Evolutionary conservation across 768 basidiomycete genomes (phyloP), one percentile per base, ranked within the genome.

Genomic region (Pleurotus tuoliensis): DNA sequence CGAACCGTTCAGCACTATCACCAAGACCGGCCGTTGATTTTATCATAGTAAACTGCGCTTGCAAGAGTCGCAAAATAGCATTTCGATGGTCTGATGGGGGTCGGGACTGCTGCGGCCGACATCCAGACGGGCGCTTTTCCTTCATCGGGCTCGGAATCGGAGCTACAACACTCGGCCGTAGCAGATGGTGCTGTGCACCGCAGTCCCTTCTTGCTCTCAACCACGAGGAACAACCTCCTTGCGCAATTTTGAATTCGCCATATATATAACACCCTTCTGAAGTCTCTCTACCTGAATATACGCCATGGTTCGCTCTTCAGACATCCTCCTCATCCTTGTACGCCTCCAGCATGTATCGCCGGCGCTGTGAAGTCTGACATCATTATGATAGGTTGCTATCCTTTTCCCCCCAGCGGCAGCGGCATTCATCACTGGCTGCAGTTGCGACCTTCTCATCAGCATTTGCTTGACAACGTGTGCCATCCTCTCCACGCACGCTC

Each of bases 371-470:
- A 13, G 18, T 8, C 41, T 20, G 24, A 9, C 16, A 58, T 58
- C 46, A 56, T 30, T 48, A n/a, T 43, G 13, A 9, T 58, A 90
- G 88, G 82, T 90, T 56, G 83, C 89, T 8, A 89, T 92, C 63
- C 63, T 92, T 51, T 91, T 92, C 67, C 90, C 91, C 7, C 89
- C 90, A 4, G 91, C 90, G 0, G 89, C 90, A 0, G 90, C 84
- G 0, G 84, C 73, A 2, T 84, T 93, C 64, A 68, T 94, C 56
- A 81, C 88, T 0, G 92, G 92, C 30, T 95, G 92, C 69, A 82
- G 86, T 59, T 92, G 90, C 64, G 92, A 94, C 74, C 75, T 94
- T 47, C 79, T 94, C 63, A 91, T 94, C 72, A 94, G 89, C 72
- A 82, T 94, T 58, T 73, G 78, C 57, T 71, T 94, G 64, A 93